These are phyloP conservation scores for Russula sp. DNA, from an alignment of 768 basidiomycete genomes.

Conservation along the genomic window DNA sequence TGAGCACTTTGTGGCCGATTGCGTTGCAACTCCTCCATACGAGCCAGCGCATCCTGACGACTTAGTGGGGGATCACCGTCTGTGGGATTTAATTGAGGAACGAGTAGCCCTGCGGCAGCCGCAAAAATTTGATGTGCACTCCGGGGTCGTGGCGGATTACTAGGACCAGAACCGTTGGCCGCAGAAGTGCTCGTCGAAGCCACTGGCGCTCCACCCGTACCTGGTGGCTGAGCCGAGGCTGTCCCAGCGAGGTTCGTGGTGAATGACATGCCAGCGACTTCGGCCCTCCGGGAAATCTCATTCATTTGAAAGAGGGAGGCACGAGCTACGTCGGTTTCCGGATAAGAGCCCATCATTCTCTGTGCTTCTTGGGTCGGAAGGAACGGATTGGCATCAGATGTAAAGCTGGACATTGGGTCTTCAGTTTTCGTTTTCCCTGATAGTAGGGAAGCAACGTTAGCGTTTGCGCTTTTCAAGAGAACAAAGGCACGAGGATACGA, in stretches of 20 bases:
- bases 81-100: conserved; percentile 24
- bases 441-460: conserved; percentile 21
- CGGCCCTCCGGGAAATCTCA: conserved; percentile 63
- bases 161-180: neutral
- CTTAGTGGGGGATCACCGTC: conserved; percentile 29
- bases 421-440: conserved; percentile 33
- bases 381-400: conserved; percentile 42
- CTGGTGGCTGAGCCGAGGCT: conserved; percentile 18
- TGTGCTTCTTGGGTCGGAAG: conserved; percentile 53
- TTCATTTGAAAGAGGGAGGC: conserved; percentile 73
- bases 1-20: conserved; percentile 20
- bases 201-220: conserved; percentile 11
- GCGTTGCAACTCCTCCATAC: conserved; percentile 48
- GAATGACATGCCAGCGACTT: conserved; percentile 39
- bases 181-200: conserved; percentile 17
- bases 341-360: conserved; percentile 43
- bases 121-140: conserved; percentile 31
- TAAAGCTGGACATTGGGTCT: conserved; percentile 26
- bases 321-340: conserved; percentile 55
- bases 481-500: conserved; percentile 32
- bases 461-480: conserved; percentile 24
- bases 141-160: conserved; percentile 25
- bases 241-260: conserved; percentile 12
- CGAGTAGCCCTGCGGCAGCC: conserved; percentile 30
- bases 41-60: conserved; percentile 44